Evolutionary conservation across 352 stramenopile genomes (phyloP).

Genomic region (Thalassiosira pacifica): DNA sequence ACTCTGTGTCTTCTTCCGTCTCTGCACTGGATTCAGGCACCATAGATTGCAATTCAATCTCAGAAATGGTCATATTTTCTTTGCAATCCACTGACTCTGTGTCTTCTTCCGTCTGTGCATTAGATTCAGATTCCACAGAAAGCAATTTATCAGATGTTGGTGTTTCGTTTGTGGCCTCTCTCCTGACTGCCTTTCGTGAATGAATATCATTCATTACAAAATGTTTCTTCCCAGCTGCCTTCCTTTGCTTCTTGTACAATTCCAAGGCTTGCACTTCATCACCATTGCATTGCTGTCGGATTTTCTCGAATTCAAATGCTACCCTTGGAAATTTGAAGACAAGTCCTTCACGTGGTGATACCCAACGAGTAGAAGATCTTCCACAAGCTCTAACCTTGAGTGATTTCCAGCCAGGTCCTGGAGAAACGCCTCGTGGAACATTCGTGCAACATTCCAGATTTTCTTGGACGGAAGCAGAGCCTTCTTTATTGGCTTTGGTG

Average conservation of each 20-base stretch:
- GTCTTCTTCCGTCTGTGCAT: not conserved
- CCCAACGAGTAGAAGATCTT: not conserved
- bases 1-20: not conserved
- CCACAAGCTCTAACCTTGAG: not conserved
- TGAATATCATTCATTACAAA: too few species aligned
- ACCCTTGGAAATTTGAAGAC: not conserved
- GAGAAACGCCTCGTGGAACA: not conserved
- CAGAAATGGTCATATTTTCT: not conserved
- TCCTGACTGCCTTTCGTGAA: not conserved
- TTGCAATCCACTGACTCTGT: not conserved
- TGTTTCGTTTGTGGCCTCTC: not conserved
- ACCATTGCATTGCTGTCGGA: conserved; percentile 6
- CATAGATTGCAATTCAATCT: not conserved
- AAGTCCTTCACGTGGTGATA: not conserved
- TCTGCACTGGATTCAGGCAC: not conserved
- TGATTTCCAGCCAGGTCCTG: conserved; percentile 5
- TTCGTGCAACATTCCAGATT: not conserved
- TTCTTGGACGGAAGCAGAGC: not conserved
- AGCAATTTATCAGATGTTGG: not conserved
- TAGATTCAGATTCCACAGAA: not conserved
- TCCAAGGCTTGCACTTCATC: conserved; percentile 21
- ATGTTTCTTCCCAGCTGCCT: not conserved
- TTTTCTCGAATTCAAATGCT: conserved; percentile 7
- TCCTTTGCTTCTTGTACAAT: not conserved
- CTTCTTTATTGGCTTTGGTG: too few species aligned